A percentile compares a stretch with the other conserved stretches of the same genome.
These are phyloP conservation scores for Clonostachys rhizophaga DNA, from an alignment of 2,329 filamentous ascomycete genomes.

Conservation along the genomic window DNA sequence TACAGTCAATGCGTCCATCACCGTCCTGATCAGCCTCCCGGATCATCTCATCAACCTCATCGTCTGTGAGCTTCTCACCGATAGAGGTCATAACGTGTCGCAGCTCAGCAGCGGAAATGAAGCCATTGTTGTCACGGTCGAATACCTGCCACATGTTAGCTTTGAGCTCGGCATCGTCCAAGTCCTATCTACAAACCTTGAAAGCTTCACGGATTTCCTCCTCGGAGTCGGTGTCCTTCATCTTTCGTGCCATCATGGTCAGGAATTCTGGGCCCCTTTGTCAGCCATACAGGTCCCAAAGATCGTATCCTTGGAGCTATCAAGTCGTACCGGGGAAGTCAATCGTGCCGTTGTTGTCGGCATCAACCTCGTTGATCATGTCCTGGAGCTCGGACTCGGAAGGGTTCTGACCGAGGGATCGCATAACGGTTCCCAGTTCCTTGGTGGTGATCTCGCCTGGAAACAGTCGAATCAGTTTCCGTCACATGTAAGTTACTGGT, in stretches of 20 bases:
- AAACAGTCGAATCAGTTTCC: too few species aligned
- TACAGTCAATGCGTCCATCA: slow-evolving; percentile 85
- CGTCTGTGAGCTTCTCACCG: slow-evolving; percentile 85
- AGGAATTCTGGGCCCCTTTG: slow-evolving; percentile 63
- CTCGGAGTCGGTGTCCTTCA: slow-evolving; percentile 90
- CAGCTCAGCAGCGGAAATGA: slow-evolving; percentile 83
- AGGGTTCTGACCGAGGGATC: slow-evolving; percentile 83
- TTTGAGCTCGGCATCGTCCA: neutral
- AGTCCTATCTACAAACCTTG: slow-evolving; percentile 51
- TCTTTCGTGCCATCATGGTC: slow-evolving; percentile 92
- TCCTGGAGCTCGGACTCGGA: slow-evolving; percentile 88
- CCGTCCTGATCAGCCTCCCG: slow-evolving; percentile 87
- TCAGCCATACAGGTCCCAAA: neutral
- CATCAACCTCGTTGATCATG: slow-evolving; percentile 93
- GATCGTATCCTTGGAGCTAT: neutral
- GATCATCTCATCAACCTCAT: slow-evolving; percentile 92
- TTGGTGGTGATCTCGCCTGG: slow-evolving; percentile 87
- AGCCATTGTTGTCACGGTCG: slow-evolving; percentile 87
- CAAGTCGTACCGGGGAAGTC: slow-evolving; percentile 75
- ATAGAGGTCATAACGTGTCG: slow-evolving; percentile 92
- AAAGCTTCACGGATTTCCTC: slow-evolving; percentile 88
- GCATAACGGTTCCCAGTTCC: slow-evolving; percentile 87
- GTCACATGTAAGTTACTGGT: slow-evolving; percentile 1
- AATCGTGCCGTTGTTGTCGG: slow-evolving; percentile 89
- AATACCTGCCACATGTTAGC: slow-evolving; percentile 49